Evolutionary conservation across 352 stramenopile genomes (phyloP).

Genomic region (Phytophthora cryptogea): DNA sequence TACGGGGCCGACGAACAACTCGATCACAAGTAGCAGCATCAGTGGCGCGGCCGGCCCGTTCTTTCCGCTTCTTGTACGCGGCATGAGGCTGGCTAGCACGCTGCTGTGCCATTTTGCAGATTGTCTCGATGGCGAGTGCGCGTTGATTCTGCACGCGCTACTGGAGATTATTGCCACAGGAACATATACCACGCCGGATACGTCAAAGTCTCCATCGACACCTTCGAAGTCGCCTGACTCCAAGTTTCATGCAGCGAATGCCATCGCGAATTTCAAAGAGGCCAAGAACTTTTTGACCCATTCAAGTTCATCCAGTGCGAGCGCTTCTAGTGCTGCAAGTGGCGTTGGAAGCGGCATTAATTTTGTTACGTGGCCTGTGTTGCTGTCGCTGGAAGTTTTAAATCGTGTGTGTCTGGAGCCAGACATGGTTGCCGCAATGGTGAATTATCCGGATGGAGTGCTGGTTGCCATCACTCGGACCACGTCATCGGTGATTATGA

Average conservation of each 20-base stretch:
- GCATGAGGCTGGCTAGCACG: slow-evolving; percentile 81
- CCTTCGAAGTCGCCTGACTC: slow-evolving; percentile 54
- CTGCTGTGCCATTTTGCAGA: slow-evolving; percentile 82
- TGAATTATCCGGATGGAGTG: slow-evolving; percentile 59
- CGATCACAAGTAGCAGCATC: slow-evolving; percentile 41
- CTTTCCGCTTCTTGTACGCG: slow-evolving; percentile 83
- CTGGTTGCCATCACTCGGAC: slow-evolving; percentile 64
- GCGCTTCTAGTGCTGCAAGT: slow-evolving; percentile 16
- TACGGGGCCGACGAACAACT: slow-evolving; percentile 33
- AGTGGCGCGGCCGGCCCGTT: slow-evolving; percentile 43
- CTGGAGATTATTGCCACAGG: slow-evolving; percentile 84
- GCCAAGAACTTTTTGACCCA: slow-evolving; percentile 72
- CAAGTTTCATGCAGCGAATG: slow-evolving; percentile 39
- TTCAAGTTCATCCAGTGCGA: slow-evolving; percentile 33
- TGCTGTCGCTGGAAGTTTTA: slow-evolving; percentile 82
- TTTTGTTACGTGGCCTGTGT: slow-evolving; percentile 85
- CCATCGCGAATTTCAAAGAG: slow-evolving; percentile 52
- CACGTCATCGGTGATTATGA: slow-evolving; percentile 79
- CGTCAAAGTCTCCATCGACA: slow-evolving; percentile 54
- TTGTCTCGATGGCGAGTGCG: slow-evolving; percentile 63
- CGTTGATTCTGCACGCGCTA: slow-evolving; percentile 60
- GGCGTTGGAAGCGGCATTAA: slow-evolving; percentile 41
- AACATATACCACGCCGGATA: slow-evolving; percentile 58
- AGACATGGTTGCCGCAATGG: slow-evolving; percentile 71
- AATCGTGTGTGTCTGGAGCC: slow-evolving; percentile 73